Conservation (phyloP, 2,329 filamentous ascomycete genomes). For the Fusarium humuli region DNA sequence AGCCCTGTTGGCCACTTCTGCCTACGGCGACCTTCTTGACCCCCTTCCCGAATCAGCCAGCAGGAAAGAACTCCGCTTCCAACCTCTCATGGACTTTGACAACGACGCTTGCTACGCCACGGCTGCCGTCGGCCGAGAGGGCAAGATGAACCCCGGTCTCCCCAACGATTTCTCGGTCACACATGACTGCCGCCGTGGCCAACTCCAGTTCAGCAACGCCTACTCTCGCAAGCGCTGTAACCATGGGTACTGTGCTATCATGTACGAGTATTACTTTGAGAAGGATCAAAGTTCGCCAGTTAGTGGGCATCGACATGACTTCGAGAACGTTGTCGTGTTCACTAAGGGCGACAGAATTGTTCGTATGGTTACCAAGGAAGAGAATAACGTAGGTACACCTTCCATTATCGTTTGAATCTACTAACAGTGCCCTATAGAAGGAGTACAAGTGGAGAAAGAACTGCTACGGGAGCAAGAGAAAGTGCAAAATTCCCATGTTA, state of each 20-base stretch:
- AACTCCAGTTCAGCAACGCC: background rate
- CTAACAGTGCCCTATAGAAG: background rate
- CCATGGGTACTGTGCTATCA: conserved; percentile 1
- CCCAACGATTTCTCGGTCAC: background rate
- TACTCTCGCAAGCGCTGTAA: conserved; percentile 15
- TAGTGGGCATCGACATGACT: background rate
- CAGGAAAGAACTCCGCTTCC: background rate
- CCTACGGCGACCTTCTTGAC: background rate
- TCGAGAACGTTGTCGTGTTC: background rate
- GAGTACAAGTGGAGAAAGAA: background rate
- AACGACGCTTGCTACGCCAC: background rate
- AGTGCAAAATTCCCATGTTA: background rate
- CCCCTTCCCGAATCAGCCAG: background rate
- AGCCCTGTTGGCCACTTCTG: background rate
- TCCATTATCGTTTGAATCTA: background rate
- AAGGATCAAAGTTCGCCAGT: background rate
- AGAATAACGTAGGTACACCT: background rate
- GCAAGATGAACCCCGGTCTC: background rate
- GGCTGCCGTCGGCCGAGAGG: background rate
- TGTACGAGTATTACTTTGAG: background rate
- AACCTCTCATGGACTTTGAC: background rate
- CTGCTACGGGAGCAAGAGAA: background rate
- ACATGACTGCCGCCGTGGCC: background rate
- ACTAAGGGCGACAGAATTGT: background rate
- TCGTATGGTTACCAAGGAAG: background rate